Evolutionary conservation across 1,284 basidiomycete species (phyloP).

Genomic region (Schizophyllum amplum): DNA sequence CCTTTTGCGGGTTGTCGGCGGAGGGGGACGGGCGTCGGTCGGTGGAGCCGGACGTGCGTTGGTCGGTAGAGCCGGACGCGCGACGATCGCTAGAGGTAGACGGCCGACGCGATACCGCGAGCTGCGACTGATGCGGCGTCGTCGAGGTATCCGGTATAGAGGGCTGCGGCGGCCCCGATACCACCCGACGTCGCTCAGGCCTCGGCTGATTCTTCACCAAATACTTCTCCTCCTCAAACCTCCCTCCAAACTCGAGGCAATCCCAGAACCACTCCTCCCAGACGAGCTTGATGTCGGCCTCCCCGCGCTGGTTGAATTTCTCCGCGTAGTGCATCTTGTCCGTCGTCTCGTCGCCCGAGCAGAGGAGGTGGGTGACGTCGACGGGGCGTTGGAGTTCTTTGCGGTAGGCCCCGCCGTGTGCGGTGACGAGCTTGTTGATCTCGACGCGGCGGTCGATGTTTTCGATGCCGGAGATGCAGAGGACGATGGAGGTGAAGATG

Average conservation of each 20-base stretch:
- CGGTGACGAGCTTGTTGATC: conserved; percentile 46
- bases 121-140: background rate
- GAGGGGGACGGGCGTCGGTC: conserved; percentile 13
- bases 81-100: too few species aligned
- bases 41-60: too few species aligned
- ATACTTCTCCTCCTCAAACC: conserved; percentile 51
- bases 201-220: conserved; percentile 43
- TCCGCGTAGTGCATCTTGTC: conserved; percentile 66
- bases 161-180: background rate
- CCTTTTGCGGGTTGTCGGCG: conserved; percentile 8
- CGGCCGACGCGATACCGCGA: too few species aligned
- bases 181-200: conserved; percentile 30
- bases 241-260: conserved; percentile 57
- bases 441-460: conserved; percentile 43
- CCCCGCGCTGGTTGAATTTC: conserved; percentile 56
- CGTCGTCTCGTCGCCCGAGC: conserved; percentile 45
- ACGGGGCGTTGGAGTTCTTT: conserved; percentile 61
- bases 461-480: conserved; percentile 63
- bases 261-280: conserved; percentile 90
- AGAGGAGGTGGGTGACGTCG: conserved; percentile 60
- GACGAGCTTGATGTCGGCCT: conserved; percentile 61
- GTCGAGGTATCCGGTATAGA: background rate
- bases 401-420: conserved; percentile 49
- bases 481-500: conserved; percentile 52
- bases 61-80: too few species aligned